Evolutionary conservation across 139 green algal species (phyloP).

Genomic region (Tetradesmus obliquus): DNA sequence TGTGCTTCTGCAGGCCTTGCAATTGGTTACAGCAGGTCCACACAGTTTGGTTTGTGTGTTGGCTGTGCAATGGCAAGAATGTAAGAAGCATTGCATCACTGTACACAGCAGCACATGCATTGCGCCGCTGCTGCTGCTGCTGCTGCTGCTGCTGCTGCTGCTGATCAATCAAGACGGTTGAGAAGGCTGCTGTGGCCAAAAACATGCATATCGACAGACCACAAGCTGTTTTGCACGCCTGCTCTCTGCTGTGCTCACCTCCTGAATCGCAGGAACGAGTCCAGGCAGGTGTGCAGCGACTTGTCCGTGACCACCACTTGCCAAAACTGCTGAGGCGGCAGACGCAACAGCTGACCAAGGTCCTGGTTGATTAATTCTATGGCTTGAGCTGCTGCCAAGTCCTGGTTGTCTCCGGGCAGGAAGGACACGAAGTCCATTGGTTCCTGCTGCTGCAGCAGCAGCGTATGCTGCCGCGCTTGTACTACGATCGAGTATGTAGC

Average conservation of each 20-base stretch:
- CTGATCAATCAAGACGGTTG: neutral
- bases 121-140: neutral
- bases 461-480: neutral
- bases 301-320: slow-evolving; percentile 49
- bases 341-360: slow-evolving; percentile 59
- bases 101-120: neutral
- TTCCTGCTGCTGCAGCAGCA: neutral
- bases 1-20: neutral
- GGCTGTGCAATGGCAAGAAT: too few relatives aligned
- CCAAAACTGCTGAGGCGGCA: slow-evolving; percentile 66
- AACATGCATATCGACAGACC: neutral
- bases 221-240: neutral
- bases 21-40: too few relatives aligned
- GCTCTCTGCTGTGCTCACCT: neutral
- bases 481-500: too few relatives aligned
- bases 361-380: slow-evolving; percentile 63
- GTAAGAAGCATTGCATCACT: neutral
- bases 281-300: slow-evolving; percentile 70
- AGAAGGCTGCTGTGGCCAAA: neutral
- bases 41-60: too few relatives aligned
- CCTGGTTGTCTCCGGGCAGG: slow-evolving; percentile 66
- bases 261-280: slow-evolving; percentile 74
- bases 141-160: neutral
- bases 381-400: slow-evolving; percentile 43
- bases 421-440: slow-evolving; percentile 58